A percentile compares a stretch with the other conserved stretches of the same genome.
Conservation (phyloP, 805 yeast genomes). For the Lachancea quebecensis region DNA sequence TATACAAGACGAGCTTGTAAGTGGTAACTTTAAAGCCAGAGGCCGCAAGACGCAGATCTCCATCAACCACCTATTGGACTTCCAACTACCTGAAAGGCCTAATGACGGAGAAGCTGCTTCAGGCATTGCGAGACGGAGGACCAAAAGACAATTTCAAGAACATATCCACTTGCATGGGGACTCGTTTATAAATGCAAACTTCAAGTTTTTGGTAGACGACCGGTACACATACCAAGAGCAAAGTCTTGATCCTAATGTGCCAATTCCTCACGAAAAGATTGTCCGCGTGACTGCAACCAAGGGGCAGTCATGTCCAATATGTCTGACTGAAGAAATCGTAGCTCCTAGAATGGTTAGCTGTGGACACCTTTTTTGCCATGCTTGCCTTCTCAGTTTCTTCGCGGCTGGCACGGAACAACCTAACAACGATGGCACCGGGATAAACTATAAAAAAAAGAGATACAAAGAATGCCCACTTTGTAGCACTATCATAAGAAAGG, state of each 20-base stretch:
- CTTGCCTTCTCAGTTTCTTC: conserved; percentile 70
- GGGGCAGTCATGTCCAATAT: conserved; percentile 84
- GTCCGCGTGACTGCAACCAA: conserved; percentile 68
- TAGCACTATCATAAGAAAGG: conserved; percentile 45
- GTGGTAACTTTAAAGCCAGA: conserved; percentile 29
- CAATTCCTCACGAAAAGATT: conserved; percentile 54
- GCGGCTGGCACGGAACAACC: conserved; percentile 38
- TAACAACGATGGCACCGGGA: conserved; percentile 26
- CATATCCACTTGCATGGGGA: conserved; percentile 52
- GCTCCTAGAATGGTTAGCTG: conserved; percentile 95
- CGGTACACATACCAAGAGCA: conserved; percentile 51
- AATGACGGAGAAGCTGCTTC: conserved; percentile 11
- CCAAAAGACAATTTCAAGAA: conserved; percentile 26
- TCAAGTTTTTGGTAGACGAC: conserved; percentile 72
- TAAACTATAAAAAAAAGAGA: conserved; percentile 37
- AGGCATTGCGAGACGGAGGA: conserved; percentile 19
- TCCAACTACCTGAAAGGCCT: conserved; percentile 40
- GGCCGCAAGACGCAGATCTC: conserved; percentile 41
- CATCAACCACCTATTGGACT: conserved; percentile 62
- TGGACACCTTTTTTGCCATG: conserved; percentile 85
- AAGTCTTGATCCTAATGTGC: conserved; percentile 66
- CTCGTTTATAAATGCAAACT: conserved; percentile 73
- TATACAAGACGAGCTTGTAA: conserved; percentile 31
- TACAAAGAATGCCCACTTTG: conserved; percentile 80
- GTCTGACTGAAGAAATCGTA: conserved; percentile 72